These are phyloP conservation scores for Spencermartinsiella europaea DNA, from an alignment of 805 yeast genomes.

Conservation along the genomic window DNA sequence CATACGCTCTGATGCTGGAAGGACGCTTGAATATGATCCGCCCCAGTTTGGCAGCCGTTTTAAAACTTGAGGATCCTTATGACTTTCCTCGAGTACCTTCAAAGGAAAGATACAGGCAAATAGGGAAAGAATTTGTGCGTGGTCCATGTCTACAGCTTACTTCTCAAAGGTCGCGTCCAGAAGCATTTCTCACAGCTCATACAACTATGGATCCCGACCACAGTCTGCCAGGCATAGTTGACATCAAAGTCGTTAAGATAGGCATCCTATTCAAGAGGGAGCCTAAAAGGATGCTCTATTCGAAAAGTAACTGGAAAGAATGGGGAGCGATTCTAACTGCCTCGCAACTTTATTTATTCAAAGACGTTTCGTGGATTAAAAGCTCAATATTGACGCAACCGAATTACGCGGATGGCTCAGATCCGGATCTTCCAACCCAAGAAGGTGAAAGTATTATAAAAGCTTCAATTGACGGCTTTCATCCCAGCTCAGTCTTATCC, in stretches of 20 bases:
- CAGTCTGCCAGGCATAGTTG: constrained; percentile 33
- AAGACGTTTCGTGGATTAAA: constrained; percentile 35
- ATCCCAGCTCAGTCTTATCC: constrained; percentile 32
- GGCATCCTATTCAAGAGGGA: constrained; percentile 36
- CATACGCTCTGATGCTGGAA: constrained; percentile 34
- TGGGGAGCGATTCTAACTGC: constrained; percentile 41
- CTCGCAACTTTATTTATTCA: constrained; percentile 38
- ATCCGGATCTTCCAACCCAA: neutral
- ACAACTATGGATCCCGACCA: constrained; percentile 25
- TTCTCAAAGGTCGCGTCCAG: constrained; percentile 35
- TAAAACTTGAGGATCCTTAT: constrained; percentile 28
- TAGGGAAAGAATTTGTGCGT: constrained; percentile 26
- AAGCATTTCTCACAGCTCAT: constrained; percentile 27
- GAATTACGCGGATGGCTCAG: neutral
- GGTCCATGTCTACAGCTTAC: constrained; percentile 34
- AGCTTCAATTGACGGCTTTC: constrained; percentile 35
- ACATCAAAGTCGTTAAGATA: constrained; percentile 35
- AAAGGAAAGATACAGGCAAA: constrained; percentile 20
- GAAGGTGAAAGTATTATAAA: constrained; percentile 21
- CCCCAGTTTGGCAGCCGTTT: constrained; percentile 27
- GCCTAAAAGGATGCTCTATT: constrained; percentile 27
- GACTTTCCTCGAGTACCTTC: constrained; percentile 20
- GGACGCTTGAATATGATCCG: constrained; percentile 31
- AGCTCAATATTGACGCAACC: constrained; percentile 10
- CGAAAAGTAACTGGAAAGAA: constrained; percentile 33